Evolutionary conservation across 1,284 basidiomycete species (phyloP).

Genomic region (Heliocybe sulcata): DNA sequence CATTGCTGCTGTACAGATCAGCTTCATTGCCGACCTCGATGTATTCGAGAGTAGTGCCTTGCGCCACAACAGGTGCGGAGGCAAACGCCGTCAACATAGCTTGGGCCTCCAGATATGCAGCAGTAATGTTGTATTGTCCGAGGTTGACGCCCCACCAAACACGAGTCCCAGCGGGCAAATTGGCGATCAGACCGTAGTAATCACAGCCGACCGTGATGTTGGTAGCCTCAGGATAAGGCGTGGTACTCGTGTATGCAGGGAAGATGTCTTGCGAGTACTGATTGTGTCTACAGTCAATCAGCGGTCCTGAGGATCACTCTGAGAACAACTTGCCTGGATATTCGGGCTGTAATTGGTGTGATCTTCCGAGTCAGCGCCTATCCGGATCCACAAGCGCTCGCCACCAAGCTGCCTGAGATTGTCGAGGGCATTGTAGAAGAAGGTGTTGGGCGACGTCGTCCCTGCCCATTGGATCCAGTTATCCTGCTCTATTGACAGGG

Average conservation of each 20-base stretch:
- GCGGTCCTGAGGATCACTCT: neutral
- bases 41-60: conserved; percentile 43
- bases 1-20: conserved; percentile 49
- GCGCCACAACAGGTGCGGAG: conserved; percentile 29
- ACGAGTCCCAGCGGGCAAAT: conserved; percentile 47
- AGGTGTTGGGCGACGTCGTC: conserved; percentile 37
- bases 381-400: conserved; percentile 47
- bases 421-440: conserved; percentile 48
- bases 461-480: conserved; percentile 61
- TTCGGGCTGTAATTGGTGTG: conserved; percentile 43
- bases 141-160: conserved; percentile 72
- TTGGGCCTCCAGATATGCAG: conserved; percentile 48
- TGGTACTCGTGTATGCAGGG: conserved; percentile 35
- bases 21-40: conserved; percentile 47
- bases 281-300: neutral
- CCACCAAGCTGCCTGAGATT: conserved; percentile 50
- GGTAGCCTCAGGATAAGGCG: conserved; percentile 59
- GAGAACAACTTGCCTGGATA: conserved; percentile 26
- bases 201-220: conserved; percentile 48
- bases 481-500: conserved; percentile 66
- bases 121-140: conserved; percentile 46
- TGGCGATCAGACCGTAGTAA: conserved; percentile 49
- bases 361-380: conserved; percentile 60
- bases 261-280: conserved; percentile 38
- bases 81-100: conserved; percentile 49